phyloP scores from a whole-genome alignment of 257 asterid species.

The Solanum bulbocastanum region DNA sequence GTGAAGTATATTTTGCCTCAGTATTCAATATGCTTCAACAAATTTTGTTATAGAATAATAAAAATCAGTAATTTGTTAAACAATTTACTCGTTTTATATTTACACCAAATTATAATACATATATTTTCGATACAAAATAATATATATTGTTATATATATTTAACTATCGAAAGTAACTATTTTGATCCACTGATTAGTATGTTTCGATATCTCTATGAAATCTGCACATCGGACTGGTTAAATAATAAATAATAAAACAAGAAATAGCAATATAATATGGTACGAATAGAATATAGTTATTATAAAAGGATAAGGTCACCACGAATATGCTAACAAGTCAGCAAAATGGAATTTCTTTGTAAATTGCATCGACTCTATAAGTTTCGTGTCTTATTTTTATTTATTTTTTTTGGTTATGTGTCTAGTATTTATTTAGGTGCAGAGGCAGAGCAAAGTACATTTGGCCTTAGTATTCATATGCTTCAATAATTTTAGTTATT shows the following conservation, averaged over 20 bases:
- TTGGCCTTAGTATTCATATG: neutral
- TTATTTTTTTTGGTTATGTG: neutral
- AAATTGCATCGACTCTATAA: neutral
- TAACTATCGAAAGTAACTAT: neutral
- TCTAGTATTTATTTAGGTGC: too few species aligned
- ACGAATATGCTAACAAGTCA: neutral
- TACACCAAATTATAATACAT: neutral
- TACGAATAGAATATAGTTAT: neutral
- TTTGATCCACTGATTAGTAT: neutral
- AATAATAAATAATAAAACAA: neutral
- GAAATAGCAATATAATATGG: neutral
- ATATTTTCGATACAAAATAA: neutral
- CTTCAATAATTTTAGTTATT: too few species aligned
- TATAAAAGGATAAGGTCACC: neutral
- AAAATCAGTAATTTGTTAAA: neutral
- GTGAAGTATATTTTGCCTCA: neutral
- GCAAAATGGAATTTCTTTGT: neutral
- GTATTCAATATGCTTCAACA: neutral
- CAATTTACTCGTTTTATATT: neutral
- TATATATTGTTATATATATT: neutral
- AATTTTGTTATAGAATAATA: neutral
- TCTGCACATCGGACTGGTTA: neutral
- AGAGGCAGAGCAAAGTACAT: neutral
- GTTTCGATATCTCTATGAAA: neutral
- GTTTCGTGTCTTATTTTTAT: too few species aligned